Percentiles rank a stretch among this genome's conserved stretches.
phyloP scores from a whole-genome alignment of 73 alveolate species.

The Durusdinium trenchii region DNA sequence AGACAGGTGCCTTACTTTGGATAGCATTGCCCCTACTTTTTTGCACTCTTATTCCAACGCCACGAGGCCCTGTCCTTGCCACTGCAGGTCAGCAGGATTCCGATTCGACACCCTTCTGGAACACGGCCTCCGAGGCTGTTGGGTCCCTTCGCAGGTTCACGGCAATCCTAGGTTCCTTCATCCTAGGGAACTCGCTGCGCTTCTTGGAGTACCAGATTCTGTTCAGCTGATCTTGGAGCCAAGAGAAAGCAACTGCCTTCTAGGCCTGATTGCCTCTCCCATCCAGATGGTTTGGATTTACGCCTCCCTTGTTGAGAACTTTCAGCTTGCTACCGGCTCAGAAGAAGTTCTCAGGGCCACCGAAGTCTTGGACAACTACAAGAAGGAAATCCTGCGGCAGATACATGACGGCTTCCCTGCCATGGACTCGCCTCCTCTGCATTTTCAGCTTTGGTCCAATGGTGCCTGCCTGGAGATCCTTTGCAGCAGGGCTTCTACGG shows the following conservation, averaged over 20 bases:
- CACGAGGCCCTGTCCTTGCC: neutral
- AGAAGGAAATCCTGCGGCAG: too few species aligned
- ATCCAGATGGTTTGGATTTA: neutral
- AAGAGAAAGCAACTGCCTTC: neutral
- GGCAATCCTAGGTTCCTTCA: neutral
- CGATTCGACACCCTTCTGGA: neutral
- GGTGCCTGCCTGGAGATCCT: too few species aligned
- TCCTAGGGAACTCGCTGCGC: neutral
- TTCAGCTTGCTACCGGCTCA: neutral
- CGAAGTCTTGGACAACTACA: too few species aligned
- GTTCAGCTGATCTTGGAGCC: neutral
- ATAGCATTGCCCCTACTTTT: neutral
- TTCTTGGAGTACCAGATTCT: neutral
- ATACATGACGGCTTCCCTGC: too few species aligned
- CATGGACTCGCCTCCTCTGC: too few species aligned
- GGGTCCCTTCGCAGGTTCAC: neutral
- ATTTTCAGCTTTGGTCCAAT: too few species aligned
- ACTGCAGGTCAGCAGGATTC: neutral
- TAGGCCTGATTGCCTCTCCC: neutral
- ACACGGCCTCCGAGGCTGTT: neutral
- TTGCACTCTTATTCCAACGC: neutral
- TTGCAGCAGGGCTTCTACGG: too few species aligned
- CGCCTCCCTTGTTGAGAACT: neutral
- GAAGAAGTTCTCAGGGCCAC: too few species aligned
- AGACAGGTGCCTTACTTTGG: neutral